Evolutionary conservation across 345 rosid species (phyloP).

Genomic region (Laguncularia racemosa): DNA sequence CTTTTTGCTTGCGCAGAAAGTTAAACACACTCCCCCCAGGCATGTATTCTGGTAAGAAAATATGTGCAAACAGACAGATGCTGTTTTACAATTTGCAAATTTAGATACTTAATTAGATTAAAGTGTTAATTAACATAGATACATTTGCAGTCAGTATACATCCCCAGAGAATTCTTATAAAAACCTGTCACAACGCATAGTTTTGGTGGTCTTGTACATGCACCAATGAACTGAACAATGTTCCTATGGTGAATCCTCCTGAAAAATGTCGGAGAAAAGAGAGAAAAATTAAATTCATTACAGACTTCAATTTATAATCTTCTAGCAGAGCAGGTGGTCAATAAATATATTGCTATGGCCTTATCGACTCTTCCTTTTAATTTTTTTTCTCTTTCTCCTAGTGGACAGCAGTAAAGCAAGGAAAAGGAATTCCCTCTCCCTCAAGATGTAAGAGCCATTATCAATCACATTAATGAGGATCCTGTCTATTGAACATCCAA

Average conservation of each 20-base stretch:
- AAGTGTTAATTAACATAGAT: constrained; percentile 1
- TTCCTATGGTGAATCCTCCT: constrained; percentile 62
- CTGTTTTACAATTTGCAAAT: background rate
- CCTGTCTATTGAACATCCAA: too few relatives aligned
- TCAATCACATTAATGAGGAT: too few relatives aligned
- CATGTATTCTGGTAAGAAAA: constrained; percentile 42
- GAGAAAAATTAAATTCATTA: background rate
- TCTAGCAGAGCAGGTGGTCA: too few relatives aligned
- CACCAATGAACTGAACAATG: constrained; percentile 58
- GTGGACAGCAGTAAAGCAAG: too few relatives aligned
- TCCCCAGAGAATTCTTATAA: constrained; percentile 2
- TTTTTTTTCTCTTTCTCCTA: too few relatives aligned
- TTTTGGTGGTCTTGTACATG: constrained; percentile 48
- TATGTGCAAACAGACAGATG: constrained; percentile 7
- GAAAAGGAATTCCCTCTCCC: too few relatives aligned
- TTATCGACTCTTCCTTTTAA: too few relatives aligned
- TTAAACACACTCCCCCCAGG: constrained; percentile 63
- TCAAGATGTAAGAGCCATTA: too few relatives aligned
- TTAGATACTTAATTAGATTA: background rate
- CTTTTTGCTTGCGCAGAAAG: constrained; percentile 50
- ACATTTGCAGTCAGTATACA: background rate
- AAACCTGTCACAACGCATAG: constrained; percentile 57
- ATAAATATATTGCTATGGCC: too few relatives aligned
- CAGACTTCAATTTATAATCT: too few relatives aligned
- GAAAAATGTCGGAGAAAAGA: constrained; percentile 1